phyloP scores from a whole-genome alignment of 495 filamentous ascomycete species.

The Emericellopsis terricola region DNA sequence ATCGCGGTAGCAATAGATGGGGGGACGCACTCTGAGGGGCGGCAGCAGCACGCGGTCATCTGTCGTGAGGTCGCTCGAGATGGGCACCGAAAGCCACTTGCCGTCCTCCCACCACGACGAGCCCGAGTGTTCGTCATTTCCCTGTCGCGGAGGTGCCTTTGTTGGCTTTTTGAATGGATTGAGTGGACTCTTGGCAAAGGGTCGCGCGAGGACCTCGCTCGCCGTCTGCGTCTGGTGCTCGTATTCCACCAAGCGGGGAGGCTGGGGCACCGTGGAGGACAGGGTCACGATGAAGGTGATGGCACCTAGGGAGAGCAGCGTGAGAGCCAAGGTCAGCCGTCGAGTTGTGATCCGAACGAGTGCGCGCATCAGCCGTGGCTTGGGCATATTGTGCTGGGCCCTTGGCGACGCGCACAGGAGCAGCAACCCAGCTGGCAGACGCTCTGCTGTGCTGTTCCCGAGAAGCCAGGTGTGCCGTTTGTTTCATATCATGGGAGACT shows the following conservation, averaged over 20 bases:
- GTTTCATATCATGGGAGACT: background rate
- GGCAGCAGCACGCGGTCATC: constrained; percentile 86
- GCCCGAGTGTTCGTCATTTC: constrained; percentile 61
- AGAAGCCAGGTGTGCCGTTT: background rate
- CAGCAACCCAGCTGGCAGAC: background rate
- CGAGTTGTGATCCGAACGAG: background rate
- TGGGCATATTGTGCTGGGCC: background rate
- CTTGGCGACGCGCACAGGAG: background rate
- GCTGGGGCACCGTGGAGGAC: constrained; percentile 19
- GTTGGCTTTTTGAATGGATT: constrained; percentile 47
- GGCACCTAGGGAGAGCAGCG: constrained; percentile 5
- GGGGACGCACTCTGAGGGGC: constrained; percentile 47
- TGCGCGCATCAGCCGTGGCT: background rate
- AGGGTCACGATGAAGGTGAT: constrained; percentile 30
- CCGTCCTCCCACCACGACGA: constrained; percentile 75
- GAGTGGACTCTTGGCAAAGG: constrained; percentile 22
- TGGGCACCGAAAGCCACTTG: constrained; percentile 70
- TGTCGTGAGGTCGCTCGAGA: constrained; percentile 67
- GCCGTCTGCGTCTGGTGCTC: constrained; percentile 20
- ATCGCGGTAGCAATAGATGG: constrained; percentile 92
- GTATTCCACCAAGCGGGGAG: constrained; percentile 16
- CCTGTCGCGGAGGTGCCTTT: constrained; percentile 57
- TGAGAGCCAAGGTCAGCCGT: background rate
- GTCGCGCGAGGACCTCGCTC: constrained; percentile 20
- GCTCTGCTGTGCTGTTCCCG: background rate